Percentiles rank a stretch among this genome's conserved stretches.
phyloP scores from a whole-genome alignment of 2,329 filamentous ascomycete genomes.

The Camillea tinctor region DNA sequence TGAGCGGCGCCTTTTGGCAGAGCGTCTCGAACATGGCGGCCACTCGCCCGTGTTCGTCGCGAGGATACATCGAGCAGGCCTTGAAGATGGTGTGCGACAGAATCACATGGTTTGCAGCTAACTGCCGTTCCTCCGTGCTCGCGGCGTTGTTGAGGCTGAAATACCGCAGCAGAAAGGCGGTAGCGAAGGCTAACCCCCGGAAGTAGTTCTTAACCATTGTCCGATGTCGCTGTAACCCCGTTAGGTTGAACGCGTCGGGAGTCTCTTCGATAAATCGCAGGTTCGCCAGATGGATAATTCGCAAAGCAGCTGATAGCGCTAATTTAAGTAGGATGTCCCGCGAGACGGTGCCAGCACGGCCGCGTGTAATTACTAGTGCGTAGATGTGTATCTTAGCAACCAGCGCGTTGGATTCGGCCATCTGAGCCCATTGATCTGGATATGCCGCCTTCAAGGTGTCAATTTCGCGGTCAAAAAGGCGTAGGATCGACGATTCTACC shows the following conservation, averaged over 20 bases:
- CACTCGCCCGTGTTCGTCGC: constrained; percentile 26
- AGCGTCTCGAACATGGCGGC: constrained; percentile 29
- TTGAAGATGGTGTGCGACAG: constrained; percentile 30
- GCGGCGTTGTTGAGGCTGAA: constrained; percentile 25
- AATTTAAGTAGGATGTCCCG: constrained; percentile 28
- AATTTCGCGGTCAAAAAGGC: constrained; percentile 30
- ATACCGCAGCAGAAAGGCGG: constrained; percentile 32
- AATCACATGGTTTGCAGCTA: constrained; percentile 29
- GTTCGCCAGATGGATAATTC: constrained; percentile 29
- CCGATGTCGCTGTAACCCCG: constrained; percentile 14
- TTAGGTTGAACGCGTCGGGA: constrained; percentile 11
- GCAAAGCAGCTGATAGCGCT: constrained; percentile 26
- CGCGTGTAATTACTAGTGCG: constrained; percentile 25
- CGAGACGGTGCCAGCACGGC: constrained; percentile 15
- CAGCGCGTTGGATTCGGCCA: constrained; percentile 25
- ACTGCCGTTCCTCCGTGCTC: constrained; percentile 28
- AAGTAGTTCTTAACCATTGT: constrained; percentile 29
- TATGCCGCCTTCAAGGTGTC: constrained; percentile 22
- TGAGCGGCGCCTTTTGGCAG: constrained; percentile 22
- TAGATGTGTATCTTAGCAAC: constrained; percentile 31
- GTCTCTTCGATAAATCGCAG: constrained; percentile 14
- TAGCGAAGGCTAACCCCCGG: constrained; percentile 29
- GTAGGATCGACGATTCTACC: constrained; percentile 28
- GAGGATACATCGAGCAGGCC: constrained; percentile 14
- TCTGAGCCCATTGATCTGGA: constrained; percentile 25